A percentile compares a stretch with the other conserved stretches of the same genome.
Conservation (phyloP, 305 asterid species). For the Euphrasia arctica region DNA sequence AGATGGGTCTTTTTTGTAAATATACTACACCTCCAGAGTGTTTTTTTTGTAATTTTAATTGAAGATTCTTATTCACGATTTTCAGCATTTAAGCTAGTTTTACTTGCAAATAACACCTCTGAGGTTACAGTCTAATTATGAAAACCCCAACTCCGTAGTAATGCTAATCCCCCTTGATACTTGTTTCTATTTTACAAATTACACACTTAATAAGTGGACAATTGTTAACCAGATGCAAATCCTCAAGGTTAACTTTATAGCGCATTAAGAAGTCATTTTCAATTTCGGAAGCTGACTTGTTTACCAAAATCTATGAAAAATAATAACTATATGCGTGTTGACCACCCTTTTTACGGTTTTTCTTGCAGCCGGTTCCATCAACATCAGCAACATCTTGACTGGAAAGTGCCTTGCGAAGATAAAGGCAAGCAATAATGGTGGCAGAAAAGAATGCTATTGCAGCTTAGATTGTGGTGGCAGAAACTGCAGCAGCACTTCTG, state of each 20-base stretch:
- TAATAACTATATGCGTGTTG: background rate
- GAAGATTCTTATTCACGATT: too few species aligned
- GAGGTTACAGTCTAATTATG: background rate
- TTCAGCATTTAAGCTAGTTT: background rate
- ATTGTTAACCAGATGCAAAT: too few species aligned
- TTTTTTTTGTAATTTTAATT: too few species aligned
- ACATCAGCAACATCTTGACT: slow-evolving; percentile 82
- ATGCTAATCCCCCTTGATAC: background rate
- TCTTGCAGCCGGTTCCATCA: slow-evolving; percentile 80
- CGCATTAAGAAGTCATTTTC: background rate
- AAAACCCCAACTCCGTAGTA: background rate
- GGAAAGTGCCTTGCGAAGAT: slow-evolving; percentile 96
- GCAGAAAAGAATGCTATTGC: slow-evolving; percentile 53
- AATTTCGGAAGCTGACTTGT: background rate
- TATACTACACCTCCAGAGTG: too few species aligned
- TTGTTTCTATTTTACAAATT: background rate
- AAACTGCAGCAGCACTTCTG: slow-evolving; percentile 41
- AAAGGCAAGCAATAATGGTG: slow-evolving; percentile 60
- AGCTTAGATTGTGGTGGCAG: slow-evolving; percentile 48
- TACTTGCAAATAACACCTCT: background rate
- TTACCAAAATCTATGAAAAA: too few species aligned
- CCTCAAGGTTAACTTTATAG: background rate
- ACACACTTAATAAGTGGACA: background rate
- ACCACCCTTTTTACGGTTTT: slow-evolving; percentile 16
- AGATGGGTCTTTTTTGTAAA: too few species aligned